A percentile compares a stretch with the other conserved stretches of the same genome.
Conservation (phyloP, 352 stramenopile species). For the Pythium dissimile region DNA sequence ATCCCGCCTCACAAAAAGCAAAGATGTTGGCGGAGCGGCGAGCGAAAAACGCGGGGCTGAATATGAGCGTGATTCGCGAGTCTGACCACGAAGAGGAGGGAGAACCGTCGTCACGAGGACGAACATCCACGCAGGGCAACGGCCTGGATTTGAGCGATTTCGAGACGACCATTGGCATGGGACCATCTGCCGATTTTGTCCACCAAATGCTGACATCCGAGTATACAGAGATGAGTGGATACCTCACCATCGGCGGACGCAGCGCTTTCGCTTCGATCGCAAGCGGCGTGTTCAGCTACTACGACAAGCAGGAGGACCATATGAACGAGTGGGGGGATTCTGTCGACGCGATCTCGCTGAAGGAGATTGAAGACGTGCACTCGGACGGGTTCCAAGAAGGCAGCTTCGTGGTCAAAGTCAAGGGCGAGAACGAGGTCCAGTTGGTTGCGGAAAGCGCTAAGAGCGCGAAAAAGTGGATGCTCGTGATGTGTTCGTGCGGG, state of each 20-base stretch:
- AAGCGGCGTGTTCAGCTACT: constrained; percentile 85
- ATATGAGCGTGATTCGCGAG: constrained; percentile 28
- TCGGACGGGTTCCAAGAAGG: constrained; percentile 65
- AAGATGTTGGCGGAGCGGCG: constrained; percentile 18
- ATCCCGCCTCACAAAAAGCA: constrained; percentile 39
- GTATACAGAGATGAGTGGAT: constrained; percentile 59
- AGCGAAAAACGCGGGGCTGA: constrained; percentile 19
- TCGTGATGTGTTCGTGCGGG: constrained; percentile 86
- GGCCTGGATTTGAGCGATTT: constrained; percentile 22
- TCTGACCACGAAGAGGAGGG: constrained; percentile 23
- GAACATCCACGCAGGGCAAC: constrained; percentile 4
- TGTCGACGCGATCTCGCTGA: constrained; percentile 77
- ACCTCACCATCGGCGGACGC: constrained; percentile 56
- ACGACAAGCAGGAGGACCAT: constrained; percentile 77
- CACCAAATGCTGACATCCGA: constrained; percentile 25
- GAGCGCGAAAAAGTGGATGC: constrained; percentile 81
- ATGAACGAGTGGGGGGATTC: constrained; percentile 83
- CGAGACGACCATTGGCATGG: constrained; percentile 5
- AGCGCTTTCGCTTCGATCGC: constrained; percentile 76
- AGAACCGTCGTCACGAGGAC: not conserved
- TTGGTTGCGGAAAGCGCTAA: constrained; percentile 67
- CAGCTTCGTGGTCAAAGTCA: constrained; percentile 77
- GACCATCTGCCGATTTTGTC: constrained; percentile 10
- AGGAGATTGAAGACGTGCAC: constrained; percentile 75
- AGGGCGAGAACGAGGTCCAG: constrained; percentile 65